These are phyloP conservation scores for Phytopythium mirpurense DNA, from an alignment of 352 stramenopile species.

Conservation along the genomic window DNA sequence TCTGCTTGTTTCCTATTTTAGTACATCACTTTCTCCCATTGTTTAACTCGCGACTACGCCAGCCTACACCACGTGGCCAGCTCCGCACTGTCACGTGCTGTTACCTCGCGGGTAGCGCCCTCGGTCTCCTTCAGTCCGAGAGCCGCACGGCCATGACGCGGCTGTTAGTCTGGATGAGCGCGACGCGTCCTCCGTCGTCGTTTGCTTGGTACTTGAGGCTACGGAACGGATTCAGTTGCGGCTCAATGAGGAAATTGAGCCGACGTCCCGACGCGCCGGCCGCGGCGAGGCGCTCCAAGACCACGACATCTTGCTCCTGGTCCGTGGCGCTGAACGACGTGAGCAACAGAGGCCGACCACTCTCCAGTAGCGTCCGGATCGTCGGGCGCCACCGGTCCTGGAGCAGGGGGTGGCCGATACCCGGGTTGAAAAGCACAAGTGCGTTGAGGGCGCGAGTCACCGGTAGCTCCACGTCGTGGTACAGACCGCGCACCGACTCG, in stretches of 20 bases:
- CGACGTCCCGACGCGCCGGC: constrained; percentile 11
- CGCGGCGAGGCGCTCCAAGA: constrained; percentile 25
- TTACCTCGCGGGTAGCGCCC: too few relatives aligned
- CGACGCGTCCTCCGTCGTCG: constrained; percentile 24
- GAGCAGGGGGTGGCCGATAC: constrained; percentile 50
- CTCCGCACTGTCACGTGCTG: too few relatives aligned
- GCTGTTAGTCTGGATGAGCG: constrained; percentile 51
- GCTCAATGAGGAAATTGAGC: constrained; percentile 26
- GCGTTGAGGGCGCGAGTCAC: constrained; percentile 29
- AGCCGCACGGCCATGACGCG: constrained; percentile 49
- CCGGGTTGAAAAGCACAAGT: constrained; percentile 72
- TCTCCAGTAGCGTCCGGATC: constrained; percentile 35
- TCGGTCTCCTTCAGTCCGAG: neutral
- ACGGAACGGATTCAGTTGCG: constrained; percentile 49
- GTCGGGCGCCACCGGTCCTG: constrained; percentile 46
- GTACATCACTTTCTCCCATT: too few relatives aligned
- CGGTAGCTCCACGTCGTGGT: constrained; percentile 32
- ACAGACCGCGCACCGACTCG: constrained; percentile 42
- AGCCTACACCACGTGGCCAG: too few relatives aligned
- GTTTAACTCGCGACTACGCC: too few relatives aligned
- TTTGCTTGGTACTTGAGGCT: constrained; percentile 56
- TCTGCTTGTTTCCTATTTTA: too few relatives aligned
- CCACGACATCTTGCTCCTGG: constrained; percentile 48
- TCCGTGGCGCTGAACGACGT: constrained; percentile 63
- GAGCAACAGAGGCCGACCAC: constrained; percentile 43